Percentiles rank a stretch among this genome's conserved stretches.
Conservation (phyloP, 2,329 filamentous ascomycete species). For the Colletotrichum sublineola region DNA sequence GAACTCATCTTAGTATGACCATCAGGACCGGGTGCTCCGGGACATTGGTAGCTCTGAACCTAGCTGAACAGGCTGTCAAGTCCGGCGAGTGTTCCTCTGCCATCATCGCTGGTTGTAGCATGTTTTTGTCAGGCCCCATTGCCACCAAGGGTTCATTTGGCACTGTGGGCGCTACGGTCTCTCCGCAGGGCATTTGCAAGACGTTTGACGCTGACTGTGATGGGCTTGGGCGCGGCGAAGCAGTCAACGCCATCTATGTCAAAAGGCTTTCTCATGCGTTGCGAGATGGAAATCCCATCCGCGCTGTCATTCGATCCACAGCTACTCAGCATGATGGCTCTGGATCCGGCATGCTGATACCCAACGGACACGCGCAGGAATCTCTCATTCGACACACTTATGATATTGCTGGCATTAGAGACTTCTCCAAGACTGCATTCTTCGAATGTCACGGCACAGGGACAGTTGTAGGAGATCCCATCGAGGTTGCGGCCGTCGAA, state of each 20-base stretch:
- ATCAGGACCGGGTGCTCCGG: slow-evolving; percentile 54
- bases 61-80: slow-evolving; percentile 49
- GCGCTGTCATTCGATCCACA: slow-evolving; percentile 48
- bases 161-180: slow-evolving; percentile 45
- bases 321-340: slow-evolving; percentile 53
- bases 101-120: slow-evolving; percentile 50
- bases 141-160: slow-evolving; percentile 15
- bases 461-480: slow-evolving; percentile 57
- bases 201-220: slow-evolving; percentile 56
- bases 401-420: slow-evolving; percentile 35
- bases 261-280: slow-evolving; percentile 58
- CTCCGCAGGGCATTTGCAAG: slow-evolving; percentile 46
- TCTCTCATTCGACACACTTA: slow-evolving; percentile 48
- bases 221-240: slow-evolving; percentile 59
- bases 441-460: slow-evolving; percentile 58
- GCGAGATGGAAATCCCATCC: slow-evolving; percentile 53
- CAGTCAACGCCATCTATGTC: slow-evolving; percentile 53
- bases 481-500: slow-evolving; percentile 54
- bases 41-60: slow-evolving; percentile 49
- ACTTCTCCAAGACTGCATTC: not conserved
- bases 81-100: slow-evolving; percentile 47
- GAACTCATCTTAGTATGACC: slow-evolving; percentile 46
- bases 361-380: slow-evolving; percentile 48
- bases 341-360: slow-evolving; percentile 53
- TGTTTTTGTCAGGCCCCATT: slow-evolving; percentile 46